Conservation (phyloP, 352 stramenopile species). For the Blastocystis sp. region DNA sequence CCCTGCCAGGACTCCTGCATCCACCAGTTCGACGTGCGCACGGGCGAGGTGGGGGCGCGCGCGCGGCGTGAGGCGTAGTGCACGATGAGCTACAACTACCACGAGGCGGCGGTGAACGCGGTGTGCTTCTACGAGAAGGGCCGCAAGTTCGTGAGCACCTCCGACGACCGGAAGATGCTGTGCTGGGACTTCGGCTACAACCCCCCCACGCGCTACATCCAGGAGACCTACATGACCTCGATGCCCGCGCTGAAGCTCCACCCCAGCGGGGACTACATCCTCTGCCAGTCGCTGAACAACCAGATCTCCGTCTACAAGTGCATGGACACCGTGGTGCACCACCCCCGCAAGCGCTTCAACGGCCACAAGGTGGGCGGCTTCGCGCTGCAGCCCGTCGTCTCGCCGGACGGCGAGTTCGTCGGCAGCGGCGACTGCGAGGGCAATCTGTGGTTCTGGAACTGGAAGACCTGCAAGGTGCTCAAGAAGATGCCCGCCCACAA, state of each 20-base stretch:
- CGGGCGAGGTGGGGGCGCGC: constrained; percentile 85
- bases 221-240: constrained; percentile 94
- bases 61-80: not conserved
- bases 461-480: constrained; percentile 87
- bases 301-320: constrained; percentile 93
- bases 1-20: constrained; percentile 95
- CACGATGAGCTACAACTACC: constrained; percentile 92
- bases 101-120: constrained; percentile 94
- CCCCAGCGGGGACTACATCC: constrained; percentile 85
- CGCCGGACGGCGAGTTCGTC: constrained; percentile 89
- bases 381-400: constrained; percentile 89
- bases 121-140: constrained; percentile 97
- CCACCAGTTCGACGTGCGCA: constrained; percentile 81
- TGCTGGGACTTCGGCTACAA: constrained; percentile 93
- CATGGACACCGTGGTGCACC: constrained; percentile 82
- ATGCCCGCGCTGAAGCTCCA: constrained; percentile 92
- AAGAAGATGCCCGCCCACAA: constrained; percentile 83
- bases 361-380: constrained; percentile 90
- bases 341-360: constrained; percentile 80
- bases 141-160: constrained; percentile 84
- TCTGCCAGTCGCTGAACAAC: constrained; percentile 94
- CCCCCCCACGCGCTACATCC: constrained; percentile 98
- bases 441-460: constrained; percentile 97
- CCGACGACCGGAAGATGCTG: constrained; percentile 96
- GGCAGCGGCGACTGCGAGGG: constrained; percentile 91